Evolutionary conservation across 1,139 yeast species (phyloP), one percentile per base, ranked within the genome.

Genomic region (Chernovozyma aurita): DNA sequence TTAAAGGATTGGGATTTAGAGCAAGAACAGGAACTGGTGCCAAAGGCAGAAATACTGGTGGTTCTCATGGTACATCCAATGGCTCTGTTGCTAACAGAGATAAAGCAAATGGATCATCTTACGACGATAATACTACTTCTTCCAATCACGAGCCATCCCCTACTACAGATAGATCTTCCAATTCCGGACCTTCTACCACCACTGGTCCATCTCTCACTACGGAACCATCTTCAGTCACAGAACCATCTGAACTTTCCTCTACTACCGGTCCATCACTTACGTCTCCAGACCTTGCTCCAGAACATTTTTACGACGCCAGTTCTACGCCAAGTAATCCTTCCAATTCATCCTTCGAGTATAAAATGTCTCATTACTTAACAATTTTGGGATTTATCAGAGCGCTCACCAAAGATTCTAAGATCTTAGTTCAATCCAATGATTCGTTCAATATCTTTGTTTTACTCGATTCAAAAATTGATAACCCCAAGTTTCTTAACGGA

Each of bases 331-430:
- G 6, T 20, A 6, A 7, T 20, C 22, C 22, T 7, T 7, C 22
- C 6, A 20, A 6, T 20, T 20, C 22, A 6, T 20, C 22, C 28
- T 11, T 12, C 12, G 20, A 16, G 24, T 32, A 26, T 12, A 22
- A 24, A 17, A 22, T 35, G 29, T 51, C 69, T 15, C 57, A 65
- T 34, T 73, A 69, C 46, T 65, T 72, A 35, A 57, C 77, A 1
- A 45, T 75, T 1, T 53, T 69, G 29, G 82, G 82, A 0, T 59
- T 65, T 26, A 47, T 76, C 35, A 64, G 64, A 27, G 78, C 76
- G 2, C 57, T 76, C 36, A 56, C 56, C 18, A 49, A 53, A 12
- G 52, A 58, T 20, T 58, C 76, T 2, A 43, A 45, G 5, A 48
- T 74, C 29, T 61, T 76, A 36, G 48, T 52, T 35, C 44, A 37